These are phyloP conservation scores for Caryopteris hybrid DNA, from an alignment of 305 asterid genomes.

Conservation along the genomic window DNA sequence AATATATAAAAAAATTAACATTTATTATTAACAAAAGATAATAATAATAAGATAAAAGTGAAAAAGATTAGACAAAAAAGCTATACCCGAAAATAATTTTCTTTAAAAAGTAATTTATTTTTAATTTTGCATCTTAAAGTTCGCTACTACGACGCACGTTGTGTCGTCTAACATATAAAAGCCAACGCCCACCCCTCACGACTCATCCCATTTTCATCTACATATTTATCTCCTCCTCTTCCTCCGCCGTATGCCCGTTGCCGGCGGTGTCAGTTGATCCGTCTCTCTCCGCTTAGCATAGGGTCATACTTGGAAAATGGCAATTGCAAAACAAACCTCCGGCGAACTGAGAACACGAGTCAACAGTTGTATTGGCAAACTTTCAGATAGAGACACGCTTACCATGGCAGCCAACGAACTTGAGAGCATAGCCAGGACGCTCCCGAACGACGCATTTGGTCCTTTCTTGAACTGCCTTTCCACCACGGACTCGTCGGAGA, in stretches of 20 bases:
- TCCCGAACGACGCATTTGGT: slow-evolving; percentile 44
- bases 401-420: slow-evolving; percentile 68
- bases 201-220: neutral
- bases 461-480: slow-evolving; percentile 65
- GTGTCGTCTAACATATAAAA: slow-evolving; percentile 25
- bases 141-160: slow-evolving; percentile 17
- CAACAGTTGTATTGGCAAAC: slow-evolving; percentile 54
- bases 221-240: neutral
- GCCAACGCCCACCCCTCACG: neutral
- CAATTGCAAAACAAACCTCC: slow-evolving; percentile 36
- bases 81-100: no score
- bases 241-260: slow-evolving; percentile 21
- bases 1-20: no score
- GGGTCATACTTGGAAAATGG: slow-evolving; percentile 21
- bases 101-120: no score
- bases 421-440: slow-evolving; percentile 55
- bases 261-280: neutral
- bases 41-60: no score
- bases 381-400: slow-evolving; percentile 82
- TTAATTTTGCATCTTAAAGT: no score
- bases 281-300: neutral
- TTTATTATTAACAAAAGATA: no score
- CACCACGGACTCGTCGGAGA: slow-evolving; percentile 64
- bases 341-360: slow-evolving; percentile 61
- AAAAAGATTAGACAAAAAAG: no score